Evolutionary conservation across 352 stramenopile species (phyloP), one percentile per base, ranked within the genome.

Genomic region (Phytophthora chlamydospora): DNA sequence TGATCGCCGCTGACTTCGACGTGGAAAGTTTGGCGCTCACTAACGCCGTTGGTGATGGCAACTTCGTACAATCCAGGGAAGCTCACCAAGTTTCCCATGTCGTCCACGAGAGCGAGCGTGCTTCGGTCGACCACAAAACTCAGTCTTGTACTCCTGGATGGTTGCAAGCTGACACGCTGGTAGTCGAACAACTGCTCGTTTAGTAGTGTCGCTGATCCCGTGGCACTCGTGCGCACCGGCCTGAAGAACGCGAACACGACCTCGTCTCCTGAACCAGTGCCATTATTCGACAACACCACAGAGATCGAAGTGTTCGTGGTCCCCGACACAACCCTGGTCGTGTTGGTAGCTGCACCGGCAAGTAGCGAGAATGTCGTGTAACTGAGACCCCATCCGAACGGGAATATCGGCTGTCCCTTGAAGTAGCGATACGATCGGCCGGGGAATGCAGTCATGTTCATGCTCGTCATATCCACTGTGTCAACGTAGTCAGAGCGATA

Each of bases 381-480:
- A 56, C 78, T 92, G 46, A 97, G 67, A 7, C 90, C 90, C 44
- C 76, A 87, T 8, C 89, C 90, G 61, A 97, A 97, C 5, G 81
- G 71, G 47, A 93, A 92, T 27, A 97, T 78, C 1, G 83, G 76
- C 16, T 87, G 60, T 41, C 88, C 86, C 51, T 80, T 90, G 72
- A 84, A 97, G 62, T 97, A 97, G 0, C 88, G 72, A 62, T 97
- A 95, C 21, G 88, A 95, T 12, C 89, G 76, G 1, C 89, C 89
- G 0, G 88, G 88, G 43, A 76, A 85, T 42, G 71, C 54, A 31
- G 81, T 91, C 87, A 97, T 95, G 67, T 82, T 82, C 80, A 96
- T 94, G 63, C 83, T 89, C 57, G 74, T 85, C 71, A 92, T 89
- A 7, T 76, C 34, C 10, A 94, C 70, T 2, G 55, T 48, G 35